Evolutionary conservation across 2,329 filamentous ascomycete genomes (phyloP).

Genomic region (Phaeosphaeria sp.): DNA sequence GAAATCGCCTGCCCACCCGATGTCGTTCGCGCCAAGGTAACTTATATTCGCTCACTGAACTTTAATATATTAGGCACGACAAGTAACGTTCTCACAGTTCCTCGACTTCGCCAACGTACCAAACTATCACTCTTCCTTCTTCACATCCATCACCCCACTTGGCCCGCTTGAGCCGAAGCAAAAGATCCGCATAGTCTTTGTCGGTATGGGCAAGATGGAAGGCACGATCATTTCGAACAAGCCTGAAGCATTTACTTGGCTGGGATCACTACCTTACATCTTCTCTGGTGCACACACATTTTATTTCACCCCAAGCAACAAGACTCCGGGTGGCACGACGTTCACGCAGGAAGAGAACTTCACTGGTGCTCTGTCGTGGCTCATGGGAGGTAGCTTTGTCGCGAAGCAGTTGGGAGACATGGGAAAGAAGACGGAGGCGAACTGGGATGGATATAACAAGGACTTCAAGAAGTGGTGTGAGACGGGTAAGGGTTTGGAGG

Average conservation of each 20-base stretch:
- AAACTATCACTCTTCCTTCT: conserved; percentile 18
- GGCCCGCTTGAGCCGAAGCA: conserved; percentile 14
- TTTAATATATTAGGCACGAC: not conserved
- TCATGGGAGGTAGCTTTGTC: conserved; percentile 18
- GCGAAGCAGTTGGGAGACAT: conserved; percentile 12
- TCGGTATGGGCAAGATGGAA: conserved; percentile 10
- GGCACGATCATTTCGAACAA: conserved; percentile 17
- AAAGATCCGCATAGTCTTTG: conserved; percentile 17
- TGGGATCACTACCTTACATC: conserved; percentile 15
- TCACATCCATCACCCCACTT: conserved; percentile 21
- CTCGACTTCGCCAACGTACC: conserved; percentile 19
- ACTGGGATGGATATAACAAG: conserved; percentile 18
- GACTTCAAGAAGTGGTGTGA: conserved; percentile 25
- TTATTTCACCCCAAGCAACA: conserved; percentile 14
- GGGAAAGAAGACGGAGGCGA: conserved; percentile 15
- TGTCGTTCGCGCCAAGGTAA: conserved; percentile 19
- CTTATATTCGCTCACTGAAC: not conserved
- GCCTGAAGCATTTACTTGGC: conserved; percentile 16
- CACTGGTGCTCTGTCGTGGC: conserved; percentile 17
- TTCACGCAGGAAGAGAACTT: conserved; percentile 30
- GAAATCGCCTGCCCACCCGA: conserved; percentile 24
- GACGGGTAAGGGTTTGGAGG: not conserved
- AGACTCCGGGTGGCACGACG: conserved; percentile 15
- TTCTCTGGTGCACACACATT: conserved; percentile 28
- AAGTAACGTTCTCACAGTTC: conserved; percentile 6